phyloP scores from a whole-genome alignment of 2,329 filamentous ascomycete genomes.

The Colletotrichum siamense region DNA sequence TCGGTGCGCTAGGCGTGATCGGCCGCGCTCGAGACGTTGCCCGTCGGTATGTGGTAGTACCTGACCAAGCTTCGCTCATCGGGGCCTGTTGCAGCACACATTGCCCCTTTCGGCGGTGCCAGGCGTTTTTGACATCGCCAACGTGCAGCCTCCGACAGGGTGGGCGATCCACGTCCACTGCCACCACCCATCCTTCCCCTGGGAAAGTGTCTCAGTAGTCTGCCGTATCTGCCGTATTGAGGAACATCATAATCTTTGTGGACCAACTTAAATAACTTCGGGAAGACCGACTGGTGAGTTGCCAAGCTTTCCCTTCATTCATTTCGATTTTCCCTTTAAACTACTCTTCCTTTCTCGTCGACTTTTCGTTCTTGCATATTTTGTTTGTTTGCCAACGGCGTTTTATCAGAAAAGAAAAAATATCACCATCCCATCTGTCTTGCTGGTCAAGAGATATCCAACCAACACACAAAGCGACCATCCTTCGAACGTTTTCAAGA shows the following conservation, averaged over 20 bases:
- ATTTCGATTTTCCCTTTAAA: not conserved
- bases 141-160: not conserved
- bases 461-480: too few relatives aligned
- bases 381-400: too few relatives aligned
- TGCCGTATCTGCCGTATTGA: rapidly evolving
- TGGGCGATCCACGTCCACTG: not conserved
- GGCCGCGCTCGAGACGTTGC: not conserved
- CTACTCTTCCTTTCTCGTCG: not conserved
- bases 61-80: too few relatives aligned
- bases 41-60: not conserved
- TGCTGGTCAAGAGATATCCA: not conserved
- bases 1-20: not conserved
- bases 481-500: too few relatives aligned
- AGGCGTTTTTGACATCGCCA: not conserved
- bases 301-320: not conserved
- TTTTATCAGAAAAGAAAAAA: too few relatives aligned
- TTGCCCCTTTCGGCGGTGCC: not conserved
- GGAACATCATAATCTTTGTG: not conserved
- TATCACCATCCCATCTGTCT: too few relatives aligned
- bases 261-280: not conserved
- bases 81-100: too few relatives aligned
- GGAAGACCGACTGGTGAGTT: rapidly evolving
- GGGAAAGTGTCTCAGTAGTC: not conserved
- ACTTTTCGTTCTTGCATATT: not conserved
- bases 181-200: not conserved